Percentiles rank a stretch among this genome's conserved stretches.
Conservation (phyloP, 1,139 yeast species). For the Chernovozyma sophiae-reginae region DNA sequence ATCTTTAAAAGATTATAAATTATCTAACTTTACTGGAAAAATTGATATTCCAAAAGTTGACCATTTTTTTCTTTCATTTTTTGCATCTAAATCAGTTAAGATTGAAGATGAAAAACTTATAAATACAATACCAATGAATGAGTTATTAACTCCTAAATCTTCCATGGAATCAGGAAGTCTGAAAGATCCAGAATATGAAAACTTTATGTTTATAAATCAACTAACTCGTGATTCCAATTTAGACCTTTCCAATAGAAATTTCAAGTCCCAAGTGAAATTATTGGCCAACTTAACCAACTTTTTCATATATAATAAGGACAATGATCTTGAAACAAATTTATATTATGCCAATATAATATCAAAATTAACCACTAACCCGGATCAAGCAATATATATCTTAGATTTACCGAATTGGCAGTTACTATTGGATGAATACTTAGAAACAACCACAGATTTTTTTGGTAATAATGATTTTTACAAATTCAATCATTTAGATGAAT, state of each 20-base stretch:
- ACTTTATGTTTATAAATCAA: slow-evolving; percentile 6
- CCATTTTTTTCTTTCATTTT: slow-evolving; percentile 18
- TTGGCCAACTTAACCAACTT: slow-evolving; percentile 33
- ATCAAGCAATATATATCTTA: slow-evolving; percentile 11
- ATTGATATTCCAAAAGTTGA: slow-evolving; percentile 2
- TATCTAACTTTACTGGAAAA: slow-evolving; percentile 1
- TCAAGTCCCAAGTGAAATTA: slow-evolving; percentile 25
- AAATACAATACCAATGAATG: slow-evolving; percentile 21
- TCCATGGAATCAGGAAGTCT: no score
- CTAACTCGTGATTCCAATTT: background rate
- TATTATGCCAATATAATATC: slow-evolving; percentile 13
- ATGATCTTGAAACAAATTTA: slow-evolving; percentile 12
- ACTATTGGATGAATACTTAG: slow-evolving; percentile 2
- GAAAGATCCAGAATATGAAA: background rate
- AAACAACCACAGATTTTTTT: slow-evolving; percentile 13
- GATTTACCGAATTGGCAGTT: slow-evolving; percentile 3
- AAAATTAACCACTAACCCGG: slow-evolving; percentile 12
- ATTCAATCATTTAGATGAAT: slow-evolving; percentile 6
- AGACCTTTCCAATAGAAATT: slow-evolving; percentile 32
- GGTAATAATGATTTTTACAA: slow-evolving; percentile 14
- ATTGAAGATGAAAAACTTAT: slow-evolving; percentile 11
- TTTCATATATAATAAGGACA: slow-evolving; percentile 27
- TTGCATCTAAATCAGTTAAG: slow-evolving; percentile 6
- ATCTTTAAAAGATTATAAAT: slow-evolving; percentile 3
- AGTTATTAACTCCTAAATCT: slow-evolving; percentile 14